These are phyloP conservation scores for Blastobotrys indianensis DNA, from an alignment of 1,139 yeast genomes.

Conservation along the genomic window DNA sequence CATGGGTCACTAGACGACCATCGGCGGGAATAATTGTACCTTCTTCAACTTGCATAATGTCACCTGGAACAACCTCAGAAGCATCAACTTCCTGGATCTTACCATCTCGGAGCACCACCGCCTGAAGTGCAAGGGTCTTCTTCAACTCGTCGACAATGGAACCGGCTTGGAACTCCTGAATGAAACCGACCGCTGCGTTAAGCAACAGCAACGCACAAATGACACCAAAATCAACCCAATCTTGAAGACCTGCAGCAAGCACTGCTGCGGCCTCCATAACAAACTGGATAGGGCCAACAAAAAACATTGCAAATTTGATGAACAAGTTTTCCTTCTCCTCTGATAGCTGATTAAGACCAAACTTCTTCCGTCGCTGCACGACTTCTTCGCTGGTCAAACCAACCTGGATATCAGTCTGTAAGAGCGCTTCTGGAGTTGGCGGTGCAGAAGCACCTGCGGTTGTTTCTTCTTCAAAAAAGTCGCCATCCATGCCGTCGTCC, in stretches of 20 bases:
- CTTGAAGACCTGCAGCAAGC: constrained; percentile 96
- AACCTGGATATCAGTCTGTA: constrained; percentile 76
- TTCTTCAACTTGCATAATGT: constrained; percentile 68
- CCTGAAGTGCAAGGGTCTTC: constrained; percentile 42
- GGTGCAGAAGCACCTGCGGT: constrained; percentile 40
- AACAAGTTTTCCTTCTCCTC: constrained; percentile 84
- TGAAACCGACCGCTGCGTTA: constrained; percentile 93
- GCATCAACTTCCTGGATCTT: constrained; percentile 55
- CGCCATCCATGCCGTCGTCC: constrained; percentile 55
- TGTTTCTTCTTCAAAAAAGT: constrained; percentile 48
- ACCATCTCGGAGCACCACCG: constrained; percentile 66
- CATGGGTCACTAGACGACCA: constrained; percentile 88
- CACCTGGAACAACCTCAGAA: constrained; percentile 75
- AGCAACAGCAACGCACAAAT: constrained; percentile 81
- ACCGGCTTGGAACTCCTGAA: constrained; percentile 77
- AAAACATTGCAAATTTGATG: constrained; percentile 83
- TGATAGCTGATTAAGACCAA: constrained; percentile 89
- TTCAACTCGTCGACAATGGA: constrained; percentile 42
- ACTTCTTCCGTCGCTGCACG: constrained; percentile 82
- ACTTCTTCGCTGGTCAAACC: constrained; percentile 87
- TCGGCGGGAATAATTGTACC: constrained; percentile 85
- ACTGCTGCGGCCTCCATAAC: constrained; percentile 98
- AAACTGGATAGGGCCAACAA: constrained; percentile 97
- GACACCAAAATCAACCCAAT: constrained; percentile 99
- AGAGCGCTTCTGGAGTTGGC: constrained; percentile 84